phyloP scores from a whole-genome alignment of 805 yeast species.

The Schwanniomyces pseudopolymorphus region DNA sequence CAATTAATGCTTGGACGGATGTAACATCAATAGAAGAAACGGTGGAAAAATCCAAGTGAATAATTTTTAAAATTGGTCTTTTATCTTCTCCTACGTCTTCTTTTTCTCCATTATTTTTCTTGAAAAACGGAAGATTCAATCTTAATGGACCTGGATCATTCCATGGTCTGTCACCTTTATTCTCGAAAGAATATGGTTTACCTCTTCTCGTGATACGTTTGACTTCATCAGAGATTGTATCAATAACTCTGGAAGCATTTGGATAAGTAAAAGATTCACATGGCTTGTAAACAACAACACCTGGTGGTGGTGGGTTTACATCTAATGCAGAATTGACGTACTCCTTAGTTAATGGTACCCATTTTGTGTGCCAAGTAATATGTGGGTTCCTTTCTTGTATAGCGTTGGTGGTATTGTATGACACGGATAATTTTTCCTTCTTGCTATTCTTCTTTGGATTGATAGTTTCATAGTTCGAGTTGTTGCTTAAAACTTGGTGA shows the following conservation, averaged over 20 bases:
- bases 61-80: conserved; percentile 66
- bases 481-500: conserved; percentile 40
- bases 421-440: conserved; percentile 7
- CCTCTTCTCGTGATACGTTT: conserved; percentile 63
- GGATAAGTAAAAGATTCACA: conserved; percentile 81
- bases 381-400: conserved; percentile 27
- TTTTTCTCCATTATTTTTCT: conserved; percentile 14
- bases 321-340: conserved; percentile 55
- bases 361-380: conserved; percentile 53
- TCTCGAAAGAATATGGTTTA: conserved; percentile 32
- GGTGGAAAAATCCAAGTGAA: conserved; percentile 80
- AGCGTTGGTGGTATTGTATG: conserved; percentile 17
- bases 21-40: conserved; percentile 79
- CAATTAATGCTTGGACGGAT: conserved; percentile 74
- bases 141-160: conserved; percentile 76
- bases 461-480: conserved; percentile 22
- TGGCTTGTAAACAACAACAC: conserved; percentile 83
- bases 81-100: conserved; percentile 29
- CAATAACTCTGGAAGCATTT: conserved; percentile 73
- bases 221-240: conserved; percentile 65
- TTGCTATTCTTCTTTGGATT: conserved; percentile 20
- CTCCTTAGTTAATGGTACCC: conserved; percentile 62
- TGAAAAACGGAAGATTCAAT: conserved; percentile 33
- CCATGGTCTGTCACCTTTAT: conserved; percentile 78
- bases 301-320: conserved; percentile 82